Conservation (phyloP, 495 filamentous ascomycete species). For the Talaromyces borbonicus region DNA sequence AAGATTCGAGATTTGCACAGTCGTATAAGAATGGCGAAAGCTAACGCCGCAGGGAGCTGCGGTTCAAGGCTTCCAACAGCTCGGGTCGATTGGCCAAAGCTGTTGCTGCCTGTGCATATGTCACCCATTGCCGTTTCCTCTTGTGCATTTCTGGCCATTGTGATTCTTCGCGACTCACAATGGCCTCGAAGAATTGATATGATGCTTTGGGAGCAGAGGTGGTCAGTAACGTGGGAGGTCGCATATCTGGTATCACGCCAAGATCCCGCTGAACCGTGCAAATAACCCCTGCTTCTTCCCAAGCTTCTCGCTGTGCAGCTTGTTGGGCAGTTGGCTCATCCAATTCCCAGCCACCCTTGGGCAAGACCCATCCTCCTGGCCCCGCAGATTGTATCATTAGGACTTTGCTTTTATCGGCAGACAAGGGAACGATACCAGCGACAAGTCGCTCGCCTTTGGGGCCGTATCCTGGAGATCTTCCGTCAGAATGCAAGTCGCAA, state of each 20-base stretch:
- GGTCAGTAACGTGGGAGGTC: slow-evolving; percentile 44
- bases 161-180: slow-evolving; percentile 67
- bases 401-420: slow-evolving; percentile 64
- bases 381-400: slow-evolving; percentile 87
- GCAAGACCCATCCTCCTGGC: slow-evolving; percentile 86
- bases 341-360: slow-evolving; percentile 95
- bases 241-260: slow-evolving; percentile 73
- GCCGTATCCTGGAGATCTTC: slow-evolving; percentile 62
- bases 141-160: slow-evolving; percentile 95
- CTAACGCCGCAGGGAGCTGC: slow-evolving; percentile 63
- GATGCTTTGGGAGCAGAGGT: slow-evolving; percentile 62
- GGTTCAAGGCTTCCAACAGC: slow-evolving; percentile 73
- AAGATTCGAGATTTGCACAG: slow-evolving; percentile 4
- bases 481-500: slow-evolving; percentile 4
- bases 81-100: slow-evolving; percentile 73
- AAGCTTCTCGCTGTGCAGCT: slow-evolving; percentile 75
- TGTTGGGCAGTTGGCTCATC: slow-evolving; percentile 68
- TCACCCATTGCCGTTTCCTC: slow-evolving; percentile 80
- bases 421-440: slow-evolving; percentile 84
- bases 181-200: slow-evolving; percentile 84
- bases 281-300: slow-evolving; percentile 93
- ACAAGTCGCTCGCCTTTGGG: slow-evolving; percentile 88
- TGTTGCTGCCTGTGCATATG: slow-evolving; percentile 67
- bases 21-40: neutral
- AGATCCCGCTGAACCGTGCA: slow-evolving; percentile 74